Percentiles rank a stretch among this genome's conserved stretches.
Conservation (phyloP, 495 filamentous ascomycete genomes). For the Aspergillus nanangensis region DNA sequence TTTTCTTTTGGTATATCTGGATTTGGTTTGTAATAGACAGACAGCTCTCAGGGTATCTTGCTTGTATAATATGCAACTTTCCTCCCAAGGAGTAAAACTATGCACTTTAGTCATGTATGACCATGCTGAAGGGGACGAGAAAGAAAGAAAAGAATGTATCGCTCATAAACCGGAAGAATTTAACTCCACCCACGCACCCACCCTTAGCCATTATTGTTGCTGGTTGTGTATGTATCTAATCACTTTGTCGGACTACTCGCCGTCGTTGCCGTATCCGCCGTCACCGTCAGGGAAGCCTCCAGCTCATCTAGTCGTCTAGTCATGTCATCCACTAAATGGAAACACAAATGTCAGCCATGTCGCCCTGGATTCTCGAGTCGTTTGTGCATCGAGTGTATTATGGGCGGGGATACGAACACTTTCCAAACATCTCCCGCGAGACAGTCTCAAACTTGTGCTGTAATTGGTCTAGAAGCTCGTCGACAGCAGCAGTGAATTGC, state of each 20-base stretch:
- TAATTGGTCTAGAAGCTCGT: constrained; percentile 79
- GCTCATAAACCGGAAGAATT: not conserved
- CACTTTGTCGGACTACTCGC: not conserved
- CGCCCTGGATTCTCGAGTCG: too few relatives aligned
- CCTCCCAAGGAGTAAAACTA: constrained; percentile 1
- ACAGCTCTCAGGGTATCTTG: constrained; percentile 4
- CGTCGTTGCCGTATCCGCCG: constrained; percentile 11
- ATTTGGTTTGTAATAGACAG: not conserved
- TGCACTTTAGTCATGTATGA: not conserved
- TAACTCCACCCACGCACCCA: too few relatives aligned
- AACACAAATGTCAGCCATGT: too few relatives aligned
- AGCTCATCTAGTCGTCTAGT: constrained; percentile 81
- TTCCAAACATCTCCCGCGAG: constrained; percentile 79
- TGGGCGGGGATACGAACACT: too few relatives aligned
- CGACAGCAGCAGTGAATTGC: constrained; percentile 67
- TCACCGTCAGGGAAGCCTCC: constrained; percentile 54
- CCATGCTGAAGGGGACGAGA: not conserved
- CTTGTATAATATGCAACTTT: not conserved
- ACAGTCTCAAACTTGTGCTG: constrained; percentile 79
- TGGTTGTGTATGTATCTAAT: not conserved
- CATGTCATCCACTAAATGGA: constrained; percentile 85
- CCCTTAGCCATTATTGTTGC: too few relatives aligned
- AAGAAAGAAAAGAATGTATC: not conserved
- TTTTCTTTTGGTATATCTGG: constrained; percentile 6
- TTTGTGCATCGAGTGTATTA: too few relatives aligned